Evolutionary conservation across 176 grass and related monocot species (phyloP), one percentile per base, ranked within the genome.

Genomic region (Phragmites australis): DNA sequence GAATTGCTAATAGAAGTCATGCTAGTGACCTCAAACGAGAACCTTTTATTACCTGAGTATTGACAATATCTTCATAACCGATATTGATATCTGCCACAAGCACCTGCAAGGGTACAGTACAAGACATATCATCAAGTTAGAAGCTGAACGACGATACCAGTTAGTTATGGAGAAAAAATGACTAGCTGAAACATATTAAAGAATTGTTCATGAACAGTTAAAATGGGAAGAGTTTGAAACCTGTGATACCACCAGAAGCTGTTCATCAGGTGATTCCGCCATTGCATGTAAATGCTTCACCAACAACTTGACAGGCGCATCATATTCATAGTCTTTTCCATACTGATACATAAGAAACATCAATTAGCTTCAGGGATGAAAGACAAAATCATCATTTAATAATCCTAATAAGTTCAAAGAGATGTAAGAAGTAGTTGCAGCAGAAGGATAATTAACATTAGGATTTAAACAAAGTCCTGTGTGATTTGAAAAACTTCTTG

Each of bases 31-130:
- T 32, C 30, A 86, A 85, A 32, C 17, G 19, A 79, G 15, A 83
- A 22, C 8, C 74, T 46, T 72, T 41, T 62, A 65, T 83, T 82
- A 97, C 91, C 92, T 97, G 94, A 76, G 88, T 98, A 78, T 98
- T 98, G 41, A 93, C 96, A 78, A 95, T 98, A 6, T 94, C 92
- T 86, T 98, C 96, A 82, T 98, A 98, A 66, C 92, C 92, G 4
- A 98, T 98, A 78, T 95, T 98, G 69, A 98, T 95, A 85, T 98
- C 92, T 74, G 96, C 86, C 14, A 93, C 96, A 89, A 98, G 96
- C 59, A 95, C 92, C 96, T 98, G 64, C 22, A 60, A 78, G 31
- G 62, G 68, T 81, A 52, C 18, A 68, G 78, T 77, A 64, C 18
- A 75, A 65, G 13, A 7, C 42, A 22, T 61, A 61, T 2, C 19